Evolutionary conservation across 441 rosid species (phyloP), one percentile per base, ranked within the genome.

Genomic region (Erysimum cheiri): DNA sequence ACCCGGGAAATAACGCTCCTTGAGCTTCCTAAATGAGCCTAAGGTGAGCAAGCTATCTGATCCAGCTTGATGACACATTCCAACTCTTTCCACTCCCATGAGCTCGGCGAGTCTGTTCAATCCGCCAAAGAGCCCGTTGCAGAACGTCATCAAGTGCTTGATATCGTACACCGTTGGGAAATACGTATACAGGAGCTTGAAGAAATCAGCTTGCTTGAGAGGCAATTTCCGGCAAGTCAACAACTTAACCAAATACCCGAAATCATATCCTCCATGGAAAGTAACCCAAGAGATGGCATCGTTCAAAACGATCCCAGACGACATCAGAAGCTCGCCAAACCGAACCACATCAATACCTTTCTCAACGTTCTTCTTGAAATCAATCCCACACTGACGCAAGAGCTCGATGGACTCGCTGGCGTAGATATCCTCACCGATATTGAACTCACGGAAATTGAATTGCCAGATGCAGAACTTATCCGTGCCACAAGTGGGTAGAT

Each of bases 211-310:
- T 41, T 81, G 87, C 3, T 79, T 78, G 0, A 49, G 47, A 0
- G 87, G 87, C 73, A 84, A 60, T 3, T 29, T 61, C 67, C 59
- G 64, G 56, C 87, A 84, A 39, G 81, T 84, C 78, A 84, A 54
- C 48, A 84, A 29, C 60, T 84, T 84, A 0, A 89, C 82, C 87
- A 89, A 70, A 66, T 89, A 89, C 3, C 96, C 96, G 17, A 89
- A 87, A 85, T 89, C 77, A 3, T 74, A 83, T 0, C 77, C 87
- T 6, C 87, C 81, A 33, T 84, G 87, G 43, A 84, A 84, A 0
- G 87, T 84, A 44, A 84, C 85, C 87, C 87, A 84, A 2, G 77
- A 57, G 35, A 84, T 76, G 3, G 33, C 56, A 35, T 74, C 82
- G 54, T 84, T 84, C 78, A 84, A 33, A n/a, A 81, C 87, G 35